Base-by-base conservation (phyloP, 345 rosid species). In the Citrus australasica region DNA sequence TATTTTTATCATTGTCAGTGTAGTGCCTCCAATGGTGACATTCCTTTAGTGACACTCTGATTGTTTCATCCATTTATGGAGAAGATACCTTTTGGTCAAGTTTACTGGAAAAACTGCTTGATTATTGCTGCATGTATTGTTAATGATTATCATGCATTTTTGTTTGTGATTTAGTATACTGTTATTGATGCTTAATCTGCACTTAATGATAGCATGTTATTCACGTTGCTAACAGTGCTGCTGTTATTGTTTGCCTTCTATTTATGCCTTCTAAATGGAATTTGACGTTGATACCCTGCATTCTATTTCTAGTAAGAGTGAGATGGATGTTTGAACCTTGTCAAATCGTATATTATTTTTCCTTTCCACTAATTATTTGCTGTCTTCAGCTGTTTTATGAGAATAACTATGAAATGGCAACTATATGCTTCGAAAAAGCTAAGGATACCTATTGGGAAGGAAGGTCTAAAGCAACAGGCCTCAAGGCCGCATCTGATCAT, bases 391-490 rank as follows among this genome's bases (percentile, higher is more conserved):
- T 90, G 30, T 84, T 87, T 53, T 70, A 46, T 6, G 87, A 84
- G 71, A 62, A 70, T 21, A 87, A 85, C 63, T 90, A 79, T 79
- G 84, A 78, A 67, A 87, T 84, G 90, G 90, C 90, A 28, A 80
- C 84, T 32, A 71, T 71, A 76, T 90, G 91, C 60, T 90, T 90
- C 40, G 86, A 83, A 80, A 87, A 79, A 83, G 90, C 91, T 5
- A 81, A 82, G 22, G 87, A 84, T 69, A 61, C 32, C 0, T 74
- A 81, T 4, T 85, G 90, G 73, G 89, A 84, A 76, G 86, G 69
- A 72, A 51, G 83, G 16, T 84, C 90, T 22, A 84, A 85, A 75
- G 92, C 92, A 33, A 32, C 79, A 6, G 87, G 85, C 32, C 90
- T 86, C 35, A 77, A 79, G 56, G 83, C 87, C 7, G 76, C 82